phyloP scores from a whole-genome alignment of 1,284 basidiomycete species.

The Melampsora americana region DNA sequence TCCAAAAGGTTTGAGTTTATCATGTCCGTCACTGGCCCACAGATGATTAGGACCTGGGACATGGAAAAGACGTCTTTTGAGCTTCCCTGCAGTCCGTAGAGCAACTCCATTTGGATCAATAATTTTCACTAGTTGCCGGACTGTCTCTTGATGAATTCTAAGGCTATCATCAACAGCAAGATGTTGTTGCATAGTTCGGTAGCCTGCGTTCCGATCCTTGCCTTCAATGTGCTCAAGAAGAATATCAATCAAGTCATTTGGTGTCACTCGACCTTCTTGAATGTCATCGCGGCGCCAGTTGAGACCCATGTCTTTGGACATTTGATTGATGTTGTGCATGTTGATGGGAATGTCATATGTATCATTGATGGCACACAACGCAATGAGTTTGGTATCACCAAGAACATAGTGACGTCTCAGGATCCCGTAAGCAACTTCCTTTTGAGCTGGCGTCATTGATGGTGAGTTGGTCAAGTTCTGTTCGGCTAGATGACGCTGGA shows the following conservation, averaged over 20 bases:
- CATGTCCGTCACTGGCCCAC: slow-evolving; percentile 6
- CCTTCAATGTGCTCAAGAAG: not conserved
- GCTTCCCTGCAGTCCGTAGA: not conserved
- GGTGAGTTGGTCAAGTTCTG: not conserved
- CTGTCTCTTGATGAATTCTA: not conserved
- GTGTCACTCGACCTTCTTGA: not conserved
- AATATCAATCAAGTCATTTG: not conserved
- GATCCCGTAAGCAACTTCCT: not conserved
- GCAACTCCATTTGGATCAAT: not conserved
- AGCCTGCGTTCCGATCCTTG: not conserved
- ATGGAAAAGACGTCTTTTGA: not conserved
- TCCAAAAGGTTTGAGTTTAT: too few relatives aligned
- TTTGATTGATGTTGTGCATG: not conserved
- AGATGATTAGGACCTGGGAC: not conserved
- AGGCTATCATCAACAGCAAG: not conserved
- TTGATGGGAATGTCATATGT: not conserved
- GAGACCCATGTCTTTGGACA: not conserved
- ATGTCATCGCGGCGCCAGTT: not conserved
- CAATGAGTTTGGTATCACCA: not conserved
- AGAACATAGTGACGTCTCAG: not conserved
- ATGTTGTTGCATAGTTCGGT: not conserved
- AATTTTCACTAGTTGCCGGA: not conserved
- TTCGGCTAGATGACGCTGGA: not conserved
- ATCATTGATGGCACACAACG: not conserved
- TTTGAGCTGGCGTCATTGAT: not conserved